Evolutionary conservation across 352 stramenopile genomes (phyloP).

Genomic region (Phytophthora brassicae): DNA sequence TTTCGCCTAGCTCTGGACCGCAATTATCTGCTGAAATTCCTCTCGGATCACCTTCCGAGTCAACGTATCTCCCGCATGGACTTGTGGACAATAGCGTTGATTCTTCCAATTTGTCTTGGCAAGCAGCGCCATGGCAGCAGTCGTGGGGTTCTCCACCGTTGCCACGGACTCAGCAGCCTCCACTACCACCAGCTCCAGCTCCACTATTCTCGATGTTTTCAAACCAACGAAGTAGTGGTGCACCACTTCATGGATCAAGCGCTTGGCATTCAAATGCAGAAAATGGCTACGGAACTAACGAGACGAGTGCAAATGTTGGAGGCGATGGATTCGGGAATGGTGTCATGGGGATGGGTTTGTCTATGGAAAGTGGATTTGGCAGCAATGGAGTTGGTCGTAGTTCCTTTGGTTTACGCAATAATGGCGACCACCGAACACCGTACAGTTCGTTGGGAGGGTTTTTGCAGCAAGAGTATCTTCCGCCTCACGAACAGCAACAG

Average conservation of each 20-base stretch:
- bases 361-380: slow-evolving; percentile 38
- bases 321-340: slow-evolving; percentile 49
- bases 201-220: slow-evolving; percentile 69
- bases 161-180: slow-evolving; percentile 34
- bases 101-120: slow-evolving; percentile 47
- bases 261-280: slow-evolving; percentile 30
- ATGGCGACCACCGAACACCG: slow-evolving; percentile 21
- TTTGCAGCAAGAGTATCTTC: slow-evolving; percentile 56
- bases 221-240: slow-evolving; percentile 29
- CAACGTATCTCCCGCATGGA: slow-evolving; percentile 46
- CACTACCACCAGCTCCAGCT: slow-evolving; percentile 43
- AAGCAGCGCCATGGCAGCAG: slow-evolving; percentile 57
- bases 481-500: slow-evolving; percentile 33
- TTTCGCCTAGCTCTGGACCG: slow-evolving; percentile 57
- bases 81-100: slow-evolving; percentile 37
- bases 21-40: slow-evolving; percentile 46
- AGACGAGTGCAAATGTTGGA: slow-evolving; percentile 9
- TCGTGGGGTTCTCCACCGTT: slow-evolving; percentile 46
- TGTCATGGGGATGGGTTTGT: slow-evolving; percentile 50
- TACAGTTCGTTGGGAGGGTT: slow-evolving; percentile 70
- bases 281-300: slow-evolving; percentile 23
- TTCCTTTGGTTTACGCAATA: slow-evolving; percentile 38
- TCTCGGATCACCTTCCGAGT: slow-evolving; percentile 44
- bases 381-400: slow-evolving; percentile 22
- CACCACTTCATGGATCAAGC: slow-evolving; percentile 35